Evolutionary conservation across 169 alveolate species (phyloP).

Genomic region (Babesia gibsoni): DNA sequence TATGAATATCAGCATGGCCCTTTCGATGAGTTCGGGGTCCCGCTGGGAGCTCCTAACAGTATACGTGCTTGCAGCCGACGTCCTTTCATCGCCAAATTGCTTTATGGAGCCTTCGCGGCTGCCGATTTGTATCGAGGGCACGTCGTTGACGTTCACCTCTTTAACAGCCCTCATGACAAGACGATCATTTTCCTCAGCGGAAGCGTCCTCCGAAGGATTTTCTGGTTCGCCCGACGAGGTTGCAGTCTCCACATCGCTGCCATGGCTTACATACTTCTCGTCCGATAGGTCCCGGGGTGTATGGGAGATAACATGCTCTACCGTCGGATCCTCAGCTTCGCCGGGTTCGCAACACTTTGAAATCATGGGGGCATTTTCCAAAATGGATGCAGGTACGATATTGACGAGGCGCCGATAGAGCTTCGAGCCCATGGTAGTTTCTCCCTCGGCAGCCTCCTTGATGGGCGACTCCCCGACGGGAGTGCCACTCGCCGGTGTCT

Average conservation of each 20-base stretch:
- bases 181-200: background rate
- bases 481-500: too few species aligned
- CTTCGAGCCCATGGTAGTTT: too few species aligned
- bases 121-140: constrained; percentile 10
- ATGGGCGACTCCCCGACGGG: too few species aligned
- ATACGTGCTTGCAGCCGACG: background rate
- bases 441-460: too few species aligned
- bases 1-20: constrained; percentile 33
- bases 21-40: constrained; percentile 3
- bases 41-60: background rate
- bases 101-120: background rate
- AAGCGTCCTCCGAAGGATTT: background rate
- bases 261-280: background rate
- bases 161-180: background rate
- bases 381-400: background rate
- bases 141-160: background rate
- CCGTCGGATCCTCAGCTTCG: background rate
- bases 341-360: background rate
- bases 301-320: background rate
- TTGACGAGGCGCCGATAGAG: background rate
- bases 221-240: background rate
- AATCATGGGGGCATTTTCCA: background rate
- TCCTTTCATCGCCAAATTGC: background rate
- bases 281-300: background rate
- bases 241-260: too few species aligned